Base-by-base conservation (phyloP, 1,284 basidiomycete genomes). In the Boletus semigastroideus region DNA sequence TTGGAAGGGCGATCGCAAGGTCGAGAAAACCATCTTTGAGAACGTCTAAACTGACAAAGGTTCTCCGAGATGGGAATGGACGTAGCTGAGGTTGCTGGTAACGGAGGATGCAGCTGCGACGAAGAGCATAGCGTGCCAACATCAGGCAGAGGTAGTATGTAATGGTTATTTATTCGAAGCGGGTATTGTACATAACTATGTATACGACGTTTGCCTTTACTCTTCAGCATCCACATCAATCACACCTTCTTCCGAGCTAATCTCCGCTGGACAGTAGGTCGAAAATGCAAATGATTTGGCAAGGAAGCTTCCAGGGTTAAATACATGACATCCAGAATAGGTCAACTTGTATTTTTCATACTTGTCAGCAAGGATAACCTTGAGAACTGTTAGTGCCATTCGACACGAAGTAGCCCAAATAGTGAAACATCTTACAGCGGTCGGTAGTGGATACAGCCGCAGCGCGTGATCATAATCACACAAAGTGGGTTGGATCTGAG, bases 251-350 rank as follows among this genome's bases (percentile, higher is more conserved):
- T 91, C 89, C 0, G 89, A 90, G 59, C 87, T 87, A 33, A 77
- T 65, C 59, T 83, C 82, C 4, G 87, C 80, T 7, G 93, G 93
- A 50, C 87, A 90, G 64, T 94, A 96, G 16, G 91, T 89, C n/a
- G 89, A 90, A 74, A 94, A 95, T 16, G 83, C 79, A 60, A 91
- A 88, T 4, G 86, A 79, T 41, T 82, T 87, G 9, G 88, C 84
- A 16, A 93, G 75, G 64, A 95, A 94, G 48, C 86, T 85, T 13
- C 97, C 96, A 0, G 97, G 97, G 69, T 99, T 99, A 78, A 99
- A 94, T 28, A 99, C 97, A 71, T 98, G 96, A 65, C 97, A 99
- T 7, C 93, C 94, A 57, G 96, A 95, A 67, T 99, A 99, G 1
- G 95, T 99, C 59, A 98, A 78, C 63, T 97, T 94, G 70, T 92